Evolutionary conservation across 2,329 filamentous ascomycete species (phyloP), one percentile per base, ranked within the genome.

Genomic region (Fonsecaea pugnacius): DNA sequence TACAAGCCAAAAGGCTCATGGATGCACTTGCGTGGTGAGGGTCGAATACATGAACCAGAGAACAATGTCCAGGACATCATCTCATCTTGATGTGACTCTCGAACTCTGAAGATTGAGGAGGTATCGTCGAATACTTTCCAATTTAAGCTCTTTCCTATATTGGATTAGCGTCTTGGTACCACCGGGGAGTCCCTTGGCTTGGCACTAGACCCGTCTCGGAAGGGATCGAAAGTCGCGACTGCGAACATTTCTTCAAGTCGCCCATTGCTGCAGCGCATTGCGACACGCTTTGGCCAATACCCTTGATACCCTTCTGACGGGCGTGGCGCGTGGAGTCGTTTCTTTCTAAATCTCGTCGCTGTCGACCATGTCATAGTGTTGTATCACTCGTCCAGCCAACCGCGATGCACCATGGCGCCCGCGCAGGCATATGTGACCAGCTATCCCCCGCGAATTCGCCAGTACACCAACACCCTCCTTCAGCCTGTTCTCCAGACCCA

Each of bases 391-490:
- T 48, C 40, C 7, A 36, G 36, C 24, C 53, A 40, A 24, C 52
- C 46, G 27, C 38, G 10, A 35, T 48, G 10, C 53, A 67, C 52
- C 51, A 76, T 81, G 75, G 80, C 84, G 73, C 84, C 85, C 70
- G 92, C 92, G 54, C 91, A 96, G 80, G 91, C 92, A 50, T 95
- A 96, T 75, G 88, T 95, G 72, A 94, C 92, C 62, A 92, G 89
- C 75, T 97, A 96, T 80, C 92, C 94, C 78, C 91, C 94, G 68
- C 91, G 94, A 74, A 81, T 98, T 74, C 91, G 94, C 75, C 87
- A 88, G 69, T 97, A 96, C 81, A 91, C 90, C 76, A 98, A 98
- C 80, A 91, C 94, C 40, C 87, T 98, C 61, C 86, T 97, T 67
- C 91, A 91, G 27, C 93, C 94, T 38, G 88, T 95, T 67, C 85